phyloP scores from a whole-genome alignment of 1,284 basidiomycete genomes.

The Rhodotorula glutinis region DNA sequence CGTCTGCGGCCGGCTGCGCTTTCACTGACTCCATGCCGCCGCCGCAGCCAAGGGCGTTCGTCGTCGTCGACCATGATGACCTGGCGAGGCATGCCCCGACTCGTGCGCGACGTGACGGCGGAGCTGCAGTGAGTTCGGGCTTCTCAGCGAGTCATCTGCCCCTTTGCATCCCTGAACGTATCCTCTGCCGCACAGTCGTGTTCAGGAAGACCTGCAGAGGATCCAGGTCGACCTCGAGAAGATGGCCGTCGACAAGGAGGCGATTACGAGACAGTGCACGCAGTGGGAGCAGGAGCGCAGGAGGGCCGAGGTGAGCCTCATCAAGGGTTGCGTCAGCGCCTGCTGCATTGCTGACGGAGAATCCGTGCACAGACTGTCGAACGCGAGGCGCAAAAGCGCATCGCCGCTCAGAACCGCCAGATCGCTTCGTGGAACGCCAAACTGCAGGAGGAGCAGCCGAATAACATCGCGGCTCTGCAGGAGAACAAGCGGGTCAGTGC shows the following conservation, averaged over 20 bases:
- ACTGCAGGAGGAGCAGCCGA: constrained; percentile 69
- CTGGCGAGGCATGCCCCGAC: constrained; percentile 45
- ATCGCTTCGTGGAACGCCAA: constrained; percentile 58
- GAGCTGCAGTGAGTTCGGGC: constrained; percentile 36
- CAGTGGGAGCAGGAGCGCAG: constrained; percentile 8
- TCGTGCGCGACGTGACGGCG: constrained; percentile 44
- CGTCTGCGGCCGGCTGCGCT: too few relatives aligned
- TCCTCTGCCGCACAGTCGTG: not conserved
- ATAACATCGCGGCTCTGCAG: constrained; percentile 65
- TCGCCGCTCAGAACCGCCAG: constrained; percentile 43
- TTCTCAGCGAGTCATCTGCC: not conserved
- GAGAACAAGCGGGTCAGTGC: constrained; percentile 53
- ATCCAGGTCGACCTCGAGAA: constrained; percentile 5
- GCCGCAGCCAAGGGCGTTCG: constrained; percentile 61
- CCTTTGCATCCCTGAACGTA: not conserved
- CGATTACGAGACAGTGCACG: constrained; percentile 12
- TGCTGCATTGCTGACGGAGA: not conserved
- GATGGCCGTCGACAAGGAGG: constrained; percentile 13
- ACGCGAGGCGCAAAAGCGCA: constrained; percentile 35
- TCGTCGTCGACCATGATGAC: constrained; percentile 51
- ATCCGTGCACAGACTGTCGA: not conserved
- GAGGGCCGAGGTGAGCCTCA: constrained; percentile 15
- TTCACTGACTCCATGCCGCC: too few relatives aligned
- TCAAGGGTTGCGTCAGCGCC: too few relatives aligned
- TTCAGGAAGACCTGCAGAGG: constrained; percentile 3